phyloP scores from a whole-genome alignment of 1,139 yeast species.

The Debaryomycetaceae sp. region DNA sequence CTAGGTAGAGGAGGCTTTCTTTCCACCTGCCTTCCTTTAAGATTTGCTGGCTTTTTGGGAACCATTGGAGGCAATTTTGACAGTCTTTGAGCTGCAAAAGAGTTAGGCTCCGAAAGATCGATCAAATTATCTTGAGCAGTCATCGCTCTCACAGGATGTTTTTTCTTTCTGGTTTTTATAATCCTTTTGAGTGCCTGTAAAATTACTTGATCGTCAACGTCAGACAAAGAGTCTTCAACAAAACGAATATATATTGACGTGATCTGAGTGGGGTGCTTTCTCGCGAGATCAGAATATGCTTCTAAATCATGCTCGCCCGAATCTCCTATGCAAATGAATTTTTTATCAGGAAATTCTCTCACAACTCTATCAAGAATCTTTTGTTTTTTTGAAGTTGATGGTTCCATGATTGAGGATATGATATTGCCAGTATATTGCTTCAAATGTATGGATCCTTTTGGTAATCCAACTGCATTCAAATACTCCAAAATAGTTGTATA shows the following conservation, averaged over 20 bases:
- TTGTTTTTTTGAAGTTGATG: slow-evolving; percentile 78
- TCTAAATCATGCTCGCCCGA: slow-evolving; percentile 95
- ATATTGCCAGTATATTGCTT: slow-evolving; percentile 85
- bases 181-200: slow-evolving; percentile 29
- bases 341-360: slow-evolving; percentile 70
- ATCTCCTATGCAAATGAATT: slow-evolving; percentile 85
- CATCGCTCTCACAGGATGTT: neutral
- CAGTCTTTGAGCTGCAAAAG: slow-evolving; percentile 10
- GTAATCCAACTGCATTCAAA: slow-evolving; percentile 54
- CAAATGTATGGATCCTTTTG: slow-evolving; percentile 75
- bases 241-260: slow-evolving; percentile 78
- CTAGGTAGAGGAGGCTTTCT: slow-evolving; percentile 23
- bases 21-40: slow-evolving; percentile 23
- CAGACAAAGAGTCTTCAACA: slow-evolving; percentile 66
- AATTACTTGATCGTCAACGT: slow-evolving; percentile 42
- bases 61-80: slow-evolving; percentile 34
- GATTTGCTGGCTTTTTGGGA: slow-evolving; percentile 35
- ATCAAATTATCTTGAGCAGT: slow-evolving; percentile 23
- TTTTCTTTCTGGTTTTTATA: slow-evolving; percentile 1
- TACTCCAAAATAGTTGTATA: slow-evolving; percentile 64
- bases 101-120: slow-evolving; percentile 27
- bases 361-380: slow-evolving; percentile 62
- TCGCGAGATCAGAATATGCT: slow-evolving; percentile 76
- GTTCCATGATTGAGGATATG: slow-evolving; percentile 77
- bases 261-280: slow-evolving; percentile 56